These are phyloP conservation scores for Tylopilus sp. DNA, from an alignment of 768 basidiomycete genomes.

Conservation along the genomic window DNA sequence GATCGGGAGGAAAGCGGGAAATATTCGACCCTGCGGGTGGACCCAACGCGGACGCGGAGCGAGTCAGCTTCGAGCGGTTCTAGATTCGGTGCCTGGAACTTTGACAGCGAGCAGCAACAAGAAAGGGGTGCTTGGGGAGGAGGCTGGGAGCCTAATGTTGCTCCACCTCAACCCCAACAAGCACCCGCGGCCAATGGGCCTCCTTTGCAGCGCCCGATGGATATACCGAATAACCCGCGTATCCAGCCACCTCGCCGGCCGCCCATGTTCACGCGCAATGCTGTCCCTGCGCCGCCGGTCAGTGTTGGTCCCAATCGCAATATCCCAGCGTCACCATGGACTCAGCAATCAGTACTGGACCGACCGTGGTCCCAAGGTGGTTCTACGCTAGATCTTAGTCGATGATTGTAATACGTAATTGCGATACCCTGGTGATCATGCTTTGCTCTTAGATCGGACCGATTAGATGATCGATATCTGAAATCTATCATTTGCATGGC, in stretches of 20 bases:
- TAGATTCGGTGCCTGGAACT: constrained; percentile 24
- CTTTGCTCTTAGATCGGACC: not conserved
- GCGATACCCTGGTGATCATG: constrained; percentile 3
- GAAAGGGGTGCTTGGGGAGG: constrained; percentile 22
- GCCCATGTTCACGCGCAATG: constrained; percentile 48
- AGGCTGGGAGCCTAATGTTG: constrained; percentile 27
- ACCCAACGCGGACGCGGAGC: constrained; percentile 23
- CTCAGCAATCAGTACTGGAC: constrained; percentile 39
- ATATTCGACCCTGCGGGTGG: constrained; percentile 23
- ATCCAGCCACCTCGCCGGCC: constrained; percentile 54
- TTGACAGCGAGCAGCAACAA: constrained; percentile 31
- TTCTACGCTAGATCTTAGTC: constrained; percentile 38
- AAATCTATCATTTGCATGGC: constrained; percentile 20
- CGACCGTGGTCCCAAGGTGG: constrained; percentile 43
- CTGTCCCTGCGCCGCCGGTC: constrained; percentile 34
- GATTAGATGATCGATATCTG: not conserved
- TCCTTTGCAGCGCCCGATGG: constrained; percentile 47
- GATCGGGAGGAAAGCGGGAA: constrained; percentile 44
- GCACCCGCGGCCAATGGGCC: constrained; percentile 21
- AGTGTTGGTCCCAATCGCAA: constrained; percentile 36
- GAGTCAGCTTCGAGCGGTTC: constrained; percentile 24
- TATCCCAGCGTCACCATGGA: constrained; percentile 39
- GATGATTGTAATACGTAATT: constrained; percentile 23
- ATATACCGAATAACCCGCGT: constrained; percentile 50
- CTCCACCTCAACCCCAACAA: constrained; percentile 31